These are phyloP conservation scores for Mortierella claussenii DNA, from an alignment of 192 early-diverging fungal genomes.

Conservation along the genomic window DNA sequence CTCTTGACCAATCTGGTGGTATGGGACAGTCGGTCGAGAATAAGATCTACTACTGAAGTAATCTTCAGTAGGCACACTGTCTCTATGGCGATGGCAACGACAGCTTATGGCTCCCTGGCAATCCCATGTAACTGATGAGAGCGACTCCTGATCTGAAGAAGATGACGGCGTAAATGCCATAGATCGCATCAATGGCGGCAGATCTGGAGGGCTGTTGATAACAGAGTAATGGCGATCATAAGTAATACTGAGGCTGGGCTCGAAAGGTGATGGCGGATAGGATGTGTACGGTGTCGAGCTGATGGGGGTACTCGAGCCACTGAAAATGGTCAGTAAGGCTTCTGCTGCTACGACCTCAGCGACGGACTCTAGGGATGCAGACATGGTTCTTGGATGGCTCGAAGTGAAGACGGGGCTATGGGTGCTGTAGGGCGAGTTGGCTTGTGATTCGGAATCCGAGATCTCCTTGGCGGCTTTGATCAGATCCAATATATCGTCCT, in stretches of 20 bases:
- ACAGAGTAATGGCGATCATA: conserved; percentile 16
- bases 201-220: conserved; percentile 20
- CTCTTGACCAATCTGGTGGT: conserved; percentile 35
- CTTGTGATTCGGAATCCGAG: conserved; percentile 30
- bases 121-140: neutral
- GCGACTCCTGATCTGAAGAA: conserved; percentile 7
- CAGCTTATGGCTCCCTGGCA: neutral
- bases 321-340: conserved; percentile 42
- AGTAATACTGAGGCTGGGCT: conserved; percentile 6
- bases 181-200: conserved; percentile 10
- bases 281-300: conserved; percentile 37
- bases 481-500: conserved; percentile 45
- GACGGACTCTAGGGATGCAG: conserved; percentile 33
- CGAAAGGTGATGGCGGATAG: conserved; percentile 41
- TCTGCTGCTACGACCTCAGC: conserved; percentile 51
- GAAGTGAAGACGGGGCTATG: conserved; percentile 27
- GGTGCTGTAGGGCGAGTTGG: conserved; percentile 23
- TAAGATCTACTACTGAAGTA: conserved; percentile 29
- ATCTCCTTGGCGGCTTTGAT: conserved; percentile 47
- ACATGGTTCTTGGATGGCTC: conserved; percentile 25
- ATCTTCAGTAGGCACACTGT: conserved; percentile 7
- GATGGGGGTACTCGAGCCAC: conserved; percentile 27
- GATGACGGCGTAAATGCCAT: conserved; percentile 18
- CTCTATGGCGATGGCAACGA: neutral
- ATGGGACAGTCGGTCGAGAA: conserved; percentile 10